Evolutionary conservation across 2,329 filamentous ascomycete species (phyloP).

Genomic region (Ceratocystis cacaofunesta): DNA sequence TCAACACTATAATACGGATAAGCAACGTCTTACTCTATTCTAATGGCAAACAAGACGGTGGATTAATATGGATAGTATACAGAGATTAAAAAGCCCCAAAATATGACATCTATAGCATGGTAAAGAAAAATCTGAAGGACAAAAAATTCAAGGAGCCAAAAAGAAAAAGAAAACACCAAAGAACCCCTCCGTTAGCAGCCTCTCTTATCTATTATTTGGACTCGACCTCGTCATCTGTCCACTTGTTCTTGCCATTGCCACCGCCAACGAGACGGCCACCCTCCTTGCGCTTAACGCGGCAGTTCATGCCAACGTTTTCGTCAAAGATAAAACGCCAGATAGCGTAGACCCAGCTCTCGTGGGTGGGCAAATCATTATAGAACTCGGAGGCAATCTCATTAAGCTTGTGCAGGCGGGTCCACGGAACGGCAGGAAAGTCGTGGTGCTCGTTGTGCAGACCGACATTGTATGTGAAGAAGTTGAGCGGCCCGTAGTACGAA

Average conservation of each 20-base stretch:
- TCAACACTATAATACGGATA: no score
- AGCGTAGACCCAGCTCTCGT: slow-evolving; percentile 82
- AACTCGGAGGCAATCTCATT: slow-evolving; percentile 77
- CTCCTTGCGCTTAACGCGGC: slow-evolving; percentile 80
- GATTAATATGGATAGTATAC: not conserved
- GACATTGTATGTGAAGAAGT: slow-evolving; percentile 90
- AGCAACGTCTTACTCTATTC: no score
- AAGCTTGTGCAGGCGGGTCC: slow-evolving; percentile 69
- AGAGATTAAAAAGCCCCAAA: not conserved
- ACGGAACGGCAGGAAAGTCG: slow-evolving; percentile 92
- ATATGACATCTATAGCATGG: not conserved
- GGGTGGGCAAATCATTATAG: slow-evolving; percentile 72
- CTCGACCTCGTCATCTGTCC: slow-evolving; percentile 41
- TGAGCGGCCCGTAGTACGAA: slow-evolving; percentile 88
- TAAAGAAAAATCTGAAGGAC: not conserved
- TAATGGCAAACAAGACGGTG: no score
- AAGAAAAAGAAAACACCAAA: not conserved
- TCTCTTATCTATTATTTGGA: slow-evolving; percentile 28
- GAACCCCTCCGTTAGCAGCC: not conserved
- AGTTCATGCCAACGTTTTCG: slow-evolving; percentile 75
- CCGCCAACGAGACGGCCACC: slow-evolving; percentile 49
- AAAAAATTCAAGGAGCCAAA: not conserved
- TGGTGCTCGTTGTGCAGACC: slow-evolving; percentile 98
- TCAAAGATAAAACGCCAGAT: slow-evolving; percentile 95
- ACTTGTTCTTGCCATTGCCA: slow-evolving; percentile 45